These are phyloP conservation scores for Cucurbita ficifolia DNA, from an alignment of 306 rosid species.

Conservation along the genomic window DNA sequence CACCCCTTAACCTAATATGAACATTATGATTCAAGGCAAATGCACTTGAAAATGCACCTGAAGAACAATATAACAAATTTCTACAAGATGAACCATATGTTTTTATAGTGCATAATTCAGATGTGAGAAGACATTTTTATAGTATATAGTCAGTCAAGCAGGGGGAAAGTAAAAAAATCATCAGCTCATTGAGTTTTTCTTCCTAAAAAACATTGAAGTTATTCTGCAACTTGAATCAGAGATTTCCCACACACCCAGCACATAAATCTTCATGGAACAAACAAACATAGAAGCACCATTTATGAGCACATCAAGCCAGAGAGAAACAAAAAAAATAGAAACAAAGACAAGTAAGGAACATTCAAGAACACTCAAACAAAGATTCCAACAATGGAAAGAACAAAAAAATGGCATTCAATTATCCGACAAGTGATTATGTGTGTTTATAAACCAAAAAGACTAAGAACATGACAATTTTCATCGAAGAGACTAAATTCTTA, in stretches of 20 bases:
- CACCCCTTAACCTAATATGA: not conserved
- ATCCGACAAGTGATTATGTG: slow-evolving; percentile 33
- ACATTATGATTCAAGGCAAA: not conserved
- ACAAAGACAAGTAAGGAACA: not conserved
- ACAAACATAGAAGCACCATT: not conserved
- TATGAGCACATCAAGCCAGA: not conserved
- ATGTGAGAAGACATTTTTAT: not conserved
- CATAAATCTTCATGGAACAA: too few relatives aligned
- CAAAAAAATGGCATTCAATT: not conserved
- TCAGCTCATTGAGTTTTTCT: not conserved
- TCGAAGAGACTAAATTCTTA: not conserved
- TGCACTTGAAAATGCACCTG: not conserved
- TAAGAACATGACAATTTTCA: not conserved
- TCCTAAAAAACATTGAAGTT: too few relatives aligned
- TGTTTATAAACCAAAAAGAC: not conserved
- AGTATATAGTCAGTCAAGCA: not conserved
- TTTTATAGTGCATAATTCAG: not conserved
- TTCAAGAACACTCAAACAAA: not conserved
- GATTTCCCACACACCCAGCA: not conserved
- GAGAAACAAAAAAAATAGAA: not conserved
- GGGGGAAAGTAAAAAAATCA: not conserved
- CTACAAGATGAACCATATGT: not conserved
- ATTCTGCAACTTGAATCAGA: not conserved
- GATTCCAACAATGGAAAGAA: not conserved
- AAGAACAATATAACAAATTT: not conserved